Evolutionary conservation across 179 eudicot genomes (phyloP).

Genomic region (Silene vulgaris): DNA sequence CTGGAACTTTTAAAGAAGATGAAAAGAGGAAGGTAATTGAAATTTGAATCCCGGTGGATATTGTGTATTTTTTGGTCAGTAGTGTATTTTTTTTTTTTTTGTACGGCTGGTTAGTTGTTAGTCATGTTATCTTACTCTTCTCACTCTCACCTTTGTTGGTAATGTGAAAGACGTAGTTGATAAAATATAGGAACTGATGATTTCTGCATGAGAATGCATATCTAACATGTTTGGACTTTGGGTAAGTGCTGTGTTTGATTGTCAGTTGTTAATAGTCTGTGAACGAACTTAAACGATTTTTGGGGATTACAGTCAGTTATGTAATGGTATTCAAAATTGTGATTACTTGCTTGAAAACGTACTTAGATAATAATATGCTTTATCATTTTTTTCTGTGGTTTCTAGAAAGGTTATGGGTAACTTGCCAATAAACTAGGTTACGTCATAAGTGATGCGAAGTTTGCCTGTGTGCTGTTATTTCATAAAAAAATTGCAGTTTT

Average conservation of each 20-base stretch:
- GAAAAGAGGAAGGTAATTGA: constrained; percentile 67
- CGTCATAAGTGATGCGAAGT: background rate
- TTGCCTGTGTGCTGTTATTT: background rate
- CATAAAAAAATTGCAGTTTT: background rate
- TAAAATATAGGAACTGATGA: background rate
- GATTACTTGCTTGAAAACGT: background rate
- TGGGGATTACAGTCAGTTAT: background rate
- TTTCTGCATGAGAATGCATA: constrained; percentile 9
- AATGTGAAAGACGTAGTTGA: constrained; percentile 8
- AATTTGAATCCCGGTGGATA: background rate
- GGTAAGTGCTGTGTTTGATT: background rate
- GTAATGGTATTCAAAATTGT: background rate
- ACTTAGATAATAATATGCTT: background rate
- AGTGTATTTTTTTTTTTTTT: background rate
- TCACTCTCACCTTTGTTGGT: background rate
- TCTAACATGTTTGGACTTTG: constrained; percentile 1
- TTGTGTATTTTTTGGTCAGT: background rate
- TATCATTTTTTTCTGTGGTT: background rate
- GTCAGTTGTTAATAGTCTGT: background rate
- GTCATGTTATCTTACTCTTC: background rate
- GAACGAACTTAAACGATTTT: background rate
- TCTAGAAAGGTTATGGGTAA: background rate
- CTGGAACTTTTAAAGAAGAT: constrained; percentile 69
- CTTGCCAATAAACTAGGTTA: background rate
- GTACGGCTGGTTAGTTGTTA: background rate